phyloP scores from a whole-genome alignment of 169 alveolate species.

The Cryptosporidium parvum region DNA sequence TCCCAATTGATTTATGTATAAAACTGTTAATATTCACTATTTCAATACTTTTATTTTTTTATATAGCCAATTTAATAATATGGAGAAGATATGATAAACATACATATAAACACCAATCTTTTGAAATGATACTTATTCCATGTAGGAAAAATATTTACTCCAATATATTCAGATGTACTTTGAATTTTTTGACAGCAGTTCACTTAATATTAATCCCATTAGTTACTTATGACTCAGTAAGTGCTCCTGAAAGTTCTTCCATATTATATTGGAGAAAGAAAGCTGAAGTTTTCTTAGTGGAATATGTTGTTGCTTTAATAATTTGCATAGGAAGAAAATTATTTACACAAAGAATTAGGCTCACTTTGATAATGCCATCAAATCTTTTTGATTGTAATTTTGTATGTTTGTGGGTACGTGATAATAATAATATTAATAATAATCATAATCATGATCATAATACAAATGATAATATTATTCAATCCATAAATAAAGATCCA shows the following conservation, averaged over 20 bases:
- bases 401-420: conserved; percentile 33
- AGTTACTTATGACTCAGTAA: conserved; percentile 19
- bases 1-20: conserved; percentile 16
- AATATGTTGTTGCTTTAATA: neutral
- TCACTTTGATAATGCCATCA: conserved; percentile 19
- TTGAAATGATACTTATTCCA: conserved; percentile 30
- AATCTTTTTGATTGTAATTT: conserved; percentile 26
- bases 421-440: neutral
- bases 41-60: neutral
- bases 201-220: conserved; percentile 21
- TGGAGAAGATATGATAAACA: conserved; percentile 50
- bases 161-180: neutral
- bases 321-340: conserved; percentile 42
- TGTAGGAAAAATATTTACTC: conserved; percentile 22
- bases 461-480: neutral
- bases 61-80: neutral
- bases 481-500: neutral
- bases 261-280: conserved; percentile 27
- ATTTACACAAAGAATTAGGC: neutral
- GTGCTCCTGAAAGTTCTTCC: conserved; percentile 5
- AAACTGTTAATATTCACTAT: neutral
- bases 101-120: neutral
- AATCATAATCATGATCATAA: neutral
- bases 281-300: conserved; percentile 50
- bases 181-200: conserved; percentile 5